Percentiles rank a stretch among this genome's conserved stretches.
Conservation (phyloP, 495 filamentous ascomycete species). For the Neurospora intermedia region DNA sequence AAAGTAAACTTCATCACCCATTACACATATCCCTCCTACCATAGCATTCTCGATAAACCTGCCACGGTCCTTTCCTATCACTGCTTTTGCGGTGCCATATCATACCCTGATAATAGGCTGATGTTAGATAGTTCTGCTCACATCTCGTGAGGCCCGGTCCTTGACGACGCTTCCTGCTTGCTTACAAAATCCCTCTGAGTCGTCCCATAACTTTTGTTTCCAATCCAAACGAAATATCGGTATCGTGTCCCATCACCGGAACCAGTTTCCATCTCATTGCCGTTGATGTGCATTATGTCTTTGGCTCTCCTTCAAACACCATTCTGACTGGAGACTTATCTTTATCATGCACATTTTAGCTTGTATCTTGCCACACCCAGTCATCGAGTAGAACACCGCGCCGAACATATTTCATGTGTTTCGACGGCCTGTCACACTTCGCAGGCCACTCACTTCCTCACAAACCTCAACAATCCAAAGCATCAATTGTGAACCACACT, state of each 20-base stretch:
- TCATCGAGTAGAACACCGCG: background rate
- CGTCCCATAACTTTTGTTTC: background rate
- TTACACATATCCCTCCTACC: background rate
- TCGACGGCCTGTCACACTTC: background rate
- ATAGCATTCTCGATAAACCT: background rate
- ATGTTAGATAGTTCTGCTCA: background rate
- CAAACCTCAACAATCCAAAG: background rate
- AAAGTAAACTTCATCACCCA: background rate
- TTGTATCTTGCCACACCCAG: background rate
- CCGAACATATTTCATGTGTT: background rate
- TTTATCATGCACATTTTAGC: background rate
- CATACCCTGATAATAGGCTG: background rate
- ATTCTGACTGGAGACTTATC: background rate
- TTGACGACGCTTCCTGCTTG: background rate
- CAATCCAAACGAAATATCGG: background rate
- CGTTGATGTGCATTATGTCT: background rate
- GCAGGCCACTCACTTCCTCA: background rate
- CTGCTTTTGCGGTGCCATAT: background rate
- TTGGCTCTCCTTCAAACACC: background rate
- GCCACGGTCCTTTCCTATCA: background rate
- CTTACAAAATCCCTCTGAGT: background rate
- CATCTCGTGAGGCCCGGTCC: background rate
- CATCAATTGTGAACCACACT: background rate
- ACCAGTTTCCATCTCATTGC: background rate
- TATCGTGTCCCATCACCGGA: background rate